phyloP scores from a whole-genome alignment of 495 filamentous ascomycete species.

The Oleoguttula mirabilis region DNA sequence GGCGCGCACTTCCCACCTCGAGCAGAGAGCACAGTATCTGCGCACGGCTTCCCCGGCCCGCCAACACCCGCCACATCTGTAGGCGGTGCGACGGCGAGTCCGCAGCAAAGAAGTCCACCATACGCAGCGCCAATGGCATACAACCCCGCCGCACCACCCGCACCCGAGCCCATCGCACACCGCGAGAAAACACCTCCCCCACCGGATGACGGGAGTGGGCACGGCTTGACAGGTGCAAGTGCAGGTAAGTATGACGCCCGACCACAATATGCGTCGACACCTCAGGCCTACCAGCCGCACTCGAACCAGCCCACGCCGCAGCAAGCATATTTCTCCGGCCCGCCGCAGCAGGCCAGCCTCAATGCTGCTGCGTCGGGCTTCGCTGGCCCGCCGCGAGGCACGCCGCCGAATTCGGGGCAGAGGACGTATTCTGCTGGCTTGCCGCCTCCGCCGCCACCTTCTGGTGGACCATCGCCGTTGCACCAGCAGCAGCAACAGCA shows the following conservation, averaged over 20 bases:
- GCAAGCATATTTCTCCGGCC: constrained; percentile 30
- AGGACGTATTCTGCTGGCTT: constrained; percentile 12
- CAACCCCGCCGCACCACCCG: constrained; percentile 79
- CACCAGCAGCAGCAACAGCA: constrained; percentile 18
- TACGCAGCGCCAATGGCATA: constrained; percentile 64
- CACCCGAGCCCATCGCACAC: constrained; percentile 68
- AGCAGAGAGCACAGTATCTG: constrained; percentile 26
- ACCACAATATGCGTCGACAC: constrained; percentile 21
- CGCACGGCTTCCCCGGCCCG: constrained; percentile 32
- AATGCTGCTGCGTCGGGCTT: constrained; percentile 15
- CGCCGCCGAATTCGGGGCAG: constrained; percentile 6
- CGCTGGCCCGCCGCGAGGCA: constrained; percentile 1
- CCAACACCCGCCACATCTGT: constrained; percentile 35
- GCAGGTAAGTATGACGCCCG: constrained; percentile 49
- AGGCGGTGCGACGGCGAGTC: constrained; percentile 30
- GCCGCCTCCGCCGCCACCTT: constrained; percentile 16
- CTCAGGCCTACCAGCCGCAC: constrained; percentile 30
- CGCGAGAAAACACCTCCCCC: constrained; percentile 86
- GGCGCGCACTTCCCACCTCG: constrained; percentile 34
- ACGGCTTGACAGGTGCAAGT: constrained; percentile 48
- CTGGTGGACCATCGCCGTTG: constrained; percentile 12
- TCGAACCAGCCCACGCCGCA: constrained; percentile 30
- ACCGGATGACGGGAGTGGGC: constrained; percentile 54
- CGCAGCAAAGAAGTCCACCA: constrained; percentile 25
- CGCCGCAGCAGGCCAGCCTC: constrained; percentile 24